These are phyloP conservation scores for Casuarina equisetifolia DNA, from an alignment of 306 rosid genomes.

Conservation along the genomic window DNA sequence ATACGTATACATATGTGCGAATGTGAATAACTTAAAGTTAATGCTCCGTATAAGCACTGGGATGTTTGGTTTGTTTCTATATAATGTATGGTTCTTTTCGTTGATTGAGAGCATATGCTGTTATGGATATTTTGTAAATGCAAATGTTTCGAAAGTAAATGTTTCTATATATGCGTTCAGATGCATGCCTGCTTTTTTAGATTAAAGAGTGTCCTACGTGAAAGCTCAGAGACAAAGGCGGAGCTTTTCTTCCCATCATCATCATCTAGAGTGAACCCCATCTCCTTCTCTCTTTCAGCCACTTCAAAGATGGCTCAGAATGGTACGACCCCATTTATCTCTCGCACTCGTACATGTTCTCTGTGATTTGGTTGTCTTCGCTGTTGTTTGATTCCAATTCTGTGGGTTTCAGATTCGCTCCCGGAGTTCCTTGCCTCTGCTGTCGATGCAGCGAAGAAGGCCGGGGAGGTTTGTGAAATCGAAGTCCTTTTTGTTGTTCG, in stretches of 20 bases:
- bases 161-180: too few relatives aligned
- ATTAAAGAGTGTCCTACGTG: slow-evolving; percentile 18
- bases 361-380: slow-evolving; percentile 1
- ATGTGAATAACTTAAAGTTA: not conserved
- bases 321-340: slow-evolving; percentile 33
- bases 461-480: slow-evolving; percentile 64
- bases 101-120: not conserved
- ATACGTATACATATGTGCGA: not conserved
- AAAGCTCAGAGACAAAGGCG: slow-evolving; percentile 25
- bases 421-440: slow-evolving; percentile 69
- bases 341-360: not conserved
- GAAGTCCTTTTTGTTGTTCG: not conserved
- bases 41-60: not conserved
- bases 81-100: not conserved
- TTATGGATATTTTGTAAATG: too few relatives aligned
- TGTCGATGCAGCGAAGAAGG: slow-evolving; percentile 74
- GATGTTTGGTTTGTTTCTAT: too few relatives aligned
- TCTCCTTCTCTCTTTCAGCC: slow-evolving; percentile 7
- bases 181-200: too few relatives aligned
- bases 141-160: too few relatives aligned
- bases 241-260: slow-evolving; percentile 15
- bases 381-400: slow-evolving; percentile 10
- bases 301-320: slow-evolving; percentile 45
- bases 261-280: not conserved
- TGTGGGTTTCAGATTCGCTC: slow-evolving; percentile 47